Evolutionary conservation across 2,329 filamentous ascomycete species (phyloP).

Genomic region (Leptographium lundbergii): DNA sequence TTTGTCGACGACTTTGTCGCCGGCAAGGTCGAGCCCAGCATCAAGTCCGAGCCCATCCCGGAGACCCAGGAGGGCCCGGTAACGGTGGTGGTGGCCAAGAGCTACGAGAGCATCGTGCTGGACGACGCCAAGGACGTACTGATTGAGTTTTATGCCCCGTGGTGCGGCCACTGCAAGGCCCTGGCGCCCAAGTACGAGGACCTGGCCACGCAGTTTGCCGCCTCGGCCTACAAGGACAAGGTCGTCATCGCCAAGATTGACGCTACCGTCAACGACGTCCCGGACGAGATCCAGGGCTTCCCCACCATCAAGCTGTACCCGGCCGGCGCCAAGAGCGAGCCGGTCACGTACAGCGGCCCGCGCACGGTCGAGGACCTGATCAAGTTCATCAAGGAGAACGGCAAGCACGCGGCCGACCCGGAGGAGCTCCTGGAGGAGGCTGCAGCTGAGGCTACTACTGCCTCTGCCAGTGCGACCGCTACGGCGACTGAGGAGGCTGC

Average conservation of each 20-base stretch:
- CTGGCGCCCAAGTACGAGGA: conserved; percentile 95
- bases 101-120: conserved; percentile 82
- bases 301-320: conserved; percentile 98
- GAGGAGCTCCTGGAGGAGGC: conserved; percentile 36
- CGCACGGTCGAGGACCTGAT: conserved; percentile 87
- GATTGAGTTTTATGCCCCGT: conserved; percentile 96
- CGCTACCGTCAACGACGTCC: conserved; percentile 89
- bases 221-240: conserved; percentile 67
- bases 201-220: conserved; percentile 64
- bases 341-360: conserved; percentile 76
- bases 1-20: conserved; percentile 78
- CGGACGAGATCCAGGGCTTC: conserved; percentile 94
- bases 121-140: conserved; percentile 95
- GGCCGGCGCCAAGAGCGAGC: conserved; percentile 73
- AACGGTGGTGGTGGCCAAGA: conserved; percentile 80
- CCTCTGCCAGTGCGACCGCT: not conserved
- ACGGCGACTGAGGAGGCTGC: conserved; percentile 25
- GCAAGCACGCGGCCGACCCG: conserved; percentile 71
- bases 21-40: conserved; percentile 86
- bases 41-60: conserved; percentile 96
- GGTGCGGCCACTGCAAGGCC: conserved; percentile 99
- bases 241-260: conserved; percentile 96
- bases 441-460: conserved; percentile 13
- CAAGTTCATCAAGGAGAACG: conserved; percentile 88
- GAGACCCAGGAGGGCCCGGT: conserved; percentile 87